phyloP scores from a whole-genome alignment of 208 protist species.

The Wallacemonas collosoma region DNA sequence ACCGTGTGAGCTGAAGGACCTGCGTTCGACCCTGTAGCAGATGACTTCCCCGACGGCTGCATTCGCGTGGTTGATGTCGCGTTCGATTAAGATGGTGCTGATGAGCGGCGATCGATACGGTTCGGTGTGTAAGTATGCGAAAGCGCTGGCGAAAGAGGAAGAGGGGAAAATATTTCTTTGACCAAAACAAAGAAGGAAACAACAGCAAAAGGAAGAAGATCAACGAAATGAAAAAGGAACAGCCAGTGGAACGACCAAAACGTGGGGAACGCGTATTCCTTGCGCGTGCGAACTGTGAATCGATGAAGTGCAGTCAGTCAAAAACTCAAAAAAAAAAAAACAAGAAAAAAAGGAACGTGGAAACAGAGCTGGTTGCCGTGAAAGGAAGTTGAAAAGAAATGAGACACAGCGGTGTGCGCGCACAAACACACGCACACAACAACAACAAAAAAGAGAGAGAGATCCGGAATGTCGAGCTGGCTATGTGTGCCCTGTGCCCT shows the following conservation, averaged over 20 bases:
- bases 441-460: neutral
- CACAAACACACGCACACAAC: too few species aligned
- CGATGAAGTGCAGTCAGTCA: constrained; percentile 7
- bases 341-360: constrained; percentile 12
- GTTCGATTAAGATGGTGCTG: neutral
- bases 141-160: too few species aligned
- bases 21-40: neutral
- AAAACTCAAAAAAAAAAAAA: constrained; percentile 25
- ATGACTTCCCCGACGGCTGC: neutral
- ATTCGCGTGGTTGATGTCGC: neutral
- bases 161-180: too few species aligned
- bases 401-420: neutral
- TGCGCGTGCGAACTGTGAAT: constrained; percentile 4
- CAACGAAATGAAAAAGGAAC: too few species aligned
- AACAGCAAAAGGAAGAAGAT: too few species aligned
- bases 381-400: constrained; percentile 31
- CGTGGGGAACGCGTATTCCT: too few species aligned
- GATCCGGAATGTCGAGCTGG: too few species aligned
- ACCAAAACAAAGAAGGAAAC: too few species aligned
- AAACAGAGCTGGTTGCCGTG: constrained; percentile 10
- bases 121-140: too few species aligned
- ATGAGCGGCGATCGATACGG: too few species aligned
- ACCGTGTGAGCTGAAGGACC: neutral
- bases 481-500: too few species aligned
- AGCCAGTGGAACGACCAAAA: too few species aligned